phyloP scores from a whole-genome alignment of 345 rosid species.

The Syzygium aqueum region DNA sequence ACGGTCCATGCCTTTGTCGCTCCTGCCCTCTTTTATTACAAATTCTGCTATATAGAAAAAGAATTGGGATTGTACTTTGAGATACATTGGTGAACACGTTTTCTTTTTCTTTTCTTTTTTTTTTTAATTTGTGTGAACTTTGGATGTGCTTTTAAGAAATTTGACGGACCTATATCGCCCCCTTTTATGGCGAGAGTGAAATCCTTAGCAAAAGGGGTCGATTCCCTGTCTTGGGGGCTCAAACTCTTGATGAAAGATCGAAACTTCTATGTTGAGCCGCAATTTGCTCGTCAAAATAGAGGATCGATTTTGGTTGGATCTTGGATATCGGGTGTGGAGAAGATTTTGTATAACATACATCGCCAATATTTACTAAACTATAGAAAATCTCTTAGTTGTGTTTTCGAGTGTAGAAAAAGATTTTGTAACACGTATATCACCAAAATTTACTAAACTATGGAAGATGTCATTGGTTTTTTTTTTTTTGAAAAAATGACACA shows the following conservation, averaged over 20 bases:
- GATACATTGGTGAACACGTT: neutral
- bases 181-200: neutral
- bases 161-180: rapidly evolving
- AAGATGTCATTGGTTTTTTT: neutral
- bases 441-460: too few species aligned
- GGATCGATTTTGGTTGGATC: too few species aligned
- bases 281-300: neutral
- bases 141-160: neutral
- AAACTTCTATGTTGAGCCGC: neutral
- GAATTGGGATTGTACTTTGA: neutral
- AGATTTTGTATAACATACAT: neutral
- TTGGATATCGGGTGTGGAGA: too few species aligned
- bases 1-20: neutral
- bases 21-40: neutral
- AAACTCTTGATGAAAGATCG: neutral
- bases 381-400: neutral
- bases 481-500: too few species aligned
- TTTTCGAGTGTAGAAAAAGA: neutral
- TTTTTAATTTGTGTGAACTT: neutral
- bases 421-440: too few species aligned
- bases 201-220: neutral
- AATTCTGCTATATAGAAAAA: neutral
- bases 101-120: neutral
- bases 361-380: neutral
- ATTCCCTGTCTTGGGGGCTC: neutral